Evolutionary conservation across 257 asterid genomes (phyloP).

Genomic region (Solanum medicagineum): DNA sequence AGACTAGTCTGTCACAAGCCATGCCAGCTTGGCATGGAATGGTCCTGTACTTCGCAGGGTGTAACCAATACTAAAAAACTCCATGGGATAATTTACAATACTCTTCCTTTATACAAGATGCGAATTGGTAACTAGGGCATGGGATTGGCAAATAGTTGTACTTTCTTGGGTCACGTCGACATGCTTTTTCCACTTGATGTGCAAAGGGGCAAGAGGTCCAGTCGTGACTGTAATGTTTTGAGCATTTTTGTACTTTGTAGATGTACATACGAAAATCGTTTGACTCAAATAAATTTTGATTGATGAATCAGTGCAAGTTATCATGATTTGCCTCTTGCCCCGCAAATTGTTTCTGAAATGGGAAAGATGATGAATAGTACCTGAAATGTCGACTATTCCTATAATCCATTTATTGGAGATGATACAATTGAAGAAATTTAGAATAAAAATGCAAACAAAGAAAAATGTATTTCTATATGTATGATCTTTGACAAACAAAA

Average conservation of each 20-base stretch:
- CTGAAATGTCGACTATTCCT: not conserved
- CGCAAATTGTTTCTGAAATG: not conserved
- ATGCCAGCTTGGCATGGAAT: not conserved
- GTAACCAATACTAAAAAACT: not conserved
- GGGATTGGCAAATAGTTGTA: not conserved
- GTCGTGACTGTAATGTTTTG: not conserved
- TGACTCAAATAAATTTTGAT: not conserved
- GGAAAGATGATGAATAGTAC: not conserved
- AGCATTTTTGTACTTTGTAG: not conserved
- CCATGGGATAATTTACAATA: not conserved
- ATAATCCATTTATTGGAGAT: not conserved
- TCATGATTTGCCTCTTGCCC: not conserved
- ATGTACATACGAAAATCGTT: not conserved
- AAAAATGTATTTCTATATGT: too few relatives aligned
- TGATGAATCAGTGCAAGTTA: not conserved
- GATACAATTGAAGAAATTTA: not conserved
- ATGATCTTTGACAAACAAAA: not conserved
- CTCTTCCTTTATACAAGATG: not conserved
- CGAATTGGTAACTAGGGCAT: not conserved
- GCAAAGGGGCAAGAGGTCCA: not conserved
- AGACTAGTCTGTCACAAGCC: not conserved
- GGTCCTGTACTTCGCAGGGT: not conserved
- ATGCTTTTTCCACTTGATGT: not conserved
- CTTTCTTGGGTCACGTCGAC: not conserved
- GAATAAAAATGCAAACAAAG: too few relatives aligned